Percentiles rank a stretch among this genome's conserved stretches.
These are phyloP conservation scores for Stipa capillata DNA, from an alignment of 176 grass and related monocot genomes.

Conservation along the genomic window DNA sequence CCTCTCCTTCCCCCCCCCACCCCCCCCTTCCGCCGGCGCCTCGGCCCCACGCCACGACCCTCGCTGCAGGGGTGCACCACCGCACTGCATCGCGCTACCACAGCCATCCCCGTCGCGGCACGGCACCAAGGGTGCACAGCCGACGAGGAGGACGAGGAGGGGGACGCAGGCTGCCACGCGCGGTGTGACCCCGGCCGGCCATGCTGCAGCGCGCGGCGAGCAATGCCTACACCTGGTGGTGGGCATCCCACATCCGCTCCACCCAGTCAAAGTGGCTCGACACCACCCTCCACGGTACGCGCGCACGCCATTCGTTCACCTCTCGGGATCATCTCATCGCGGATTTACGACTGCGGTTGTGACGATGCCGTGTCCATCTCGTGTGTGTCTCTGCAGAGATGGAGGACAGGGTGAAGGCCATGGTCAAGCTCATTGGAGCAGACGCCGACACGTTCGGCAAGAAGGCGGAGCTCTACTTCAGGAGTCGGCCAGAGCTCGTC, in stretches of 20 bases:
- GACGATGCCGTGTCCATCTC: background rate
- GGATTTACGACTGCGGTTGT: background rate
- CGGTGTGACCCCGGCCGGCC: background rate
- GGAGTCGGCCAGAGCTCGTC: slow-evolving; percentile 75
- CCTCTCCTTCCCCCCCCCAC: too few species aligned
- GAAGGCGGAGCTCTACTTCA: slow-evolving; percentile 94
- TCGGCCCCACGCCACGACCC: too few species aligned
- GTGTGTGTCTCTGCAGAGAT: slow-evolving; percentile 60
- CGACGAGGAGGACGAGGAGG: too few species aligned
- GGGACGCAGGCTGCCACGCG: too few species aligned
- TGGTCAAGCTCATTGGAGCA: slow-evolving; percentile 84
- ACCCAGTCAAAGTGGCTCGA: slow-evolving; percentile 80
- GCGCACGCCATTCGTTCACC: background rate
- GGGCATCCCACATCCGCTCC: slow-evolving; percentile 77
- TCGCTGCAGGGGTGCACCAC: too few species aligned
- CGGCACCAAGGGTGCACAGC: too few species aligned
- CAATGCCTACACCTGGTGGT: slow-evolving; percentile 96
- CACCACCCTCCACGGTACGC: slow-evolving; percentile 53
- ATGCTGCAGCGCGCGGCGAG: slow-evolving; percentile 85
- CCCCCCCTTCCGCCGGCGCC: too few species aligned
- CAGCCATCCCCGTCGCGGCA: too few species aligned
- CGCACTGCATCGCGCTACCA: too few species aligned
- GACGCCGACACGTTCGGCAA: slow-evolving; percentile 77
- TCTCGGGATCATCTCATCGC: background rate
- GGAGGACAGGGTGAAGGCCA: slow-evolving; percentile 72